Evolutionary conservation across 2,329 filamentous ascomycete genomes (phyloP), one percentile per base, ranked within the genome.

Genomic region (Rutstroemia sp.): DNA sequence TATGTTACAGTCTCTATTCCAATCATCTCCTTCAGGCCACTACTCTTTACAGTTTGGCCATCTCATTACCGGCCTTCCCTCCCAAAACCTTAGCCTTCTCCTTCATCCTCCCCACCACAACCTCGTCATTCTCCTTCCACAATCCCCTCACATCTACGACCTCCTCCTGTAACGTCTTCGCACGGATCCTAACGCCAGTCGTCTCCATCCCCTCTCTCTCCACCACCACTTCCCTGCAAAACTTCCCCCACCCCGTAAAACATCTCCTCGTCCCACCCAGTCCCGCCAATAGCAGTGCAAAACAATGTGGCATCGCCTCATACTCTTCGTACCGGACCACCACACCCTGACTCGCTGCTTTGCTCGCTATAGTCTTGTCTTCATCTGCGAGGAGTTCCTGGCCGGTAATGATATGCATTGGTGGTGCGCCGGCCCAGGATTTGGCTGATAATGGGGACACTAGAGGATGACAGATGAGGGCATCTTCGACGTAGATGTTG

Each of bases 341-440:
- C 4, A 34, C 27, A 2, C 47, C 47, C 25, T 19, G 25, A 5
- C 64, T 61, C 16, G 74, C 74, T 10, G 88, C 74, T 34, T 77
- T 76, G 39, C 73, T 70, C 0, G 84, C 86, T 1, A 89, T 66
- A 52, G 81, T 81, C 60, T 76, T 77, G 58, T 77, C 78, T 69
- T 91, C 87, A 67, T 89, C 87, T 1, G 79, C 74, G 7, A 92
- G 75, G 62, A 86, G 77, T 69, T 0, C 77, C 78, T 1, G 68
- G 63, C 89, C 89, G 64, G 63, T 17, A 12, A 19, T 30, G 19
- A 56, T 23, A 34, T n/a, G 23, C 46, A 56, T 45, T 23, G 53
- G 53, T 6, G 46, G 46, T 3, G 23, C 21, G 9, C 46, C 34
- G 5, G 23, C 39, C 53, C 53, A 56, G 16, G 16, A 16, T 37